A percentile compares a stretch with the other conserved stretches of the same genome.
phyloP scores from a whole-genome alignment of 441 rosid species.

The Syzygium malaccense region DNA sequence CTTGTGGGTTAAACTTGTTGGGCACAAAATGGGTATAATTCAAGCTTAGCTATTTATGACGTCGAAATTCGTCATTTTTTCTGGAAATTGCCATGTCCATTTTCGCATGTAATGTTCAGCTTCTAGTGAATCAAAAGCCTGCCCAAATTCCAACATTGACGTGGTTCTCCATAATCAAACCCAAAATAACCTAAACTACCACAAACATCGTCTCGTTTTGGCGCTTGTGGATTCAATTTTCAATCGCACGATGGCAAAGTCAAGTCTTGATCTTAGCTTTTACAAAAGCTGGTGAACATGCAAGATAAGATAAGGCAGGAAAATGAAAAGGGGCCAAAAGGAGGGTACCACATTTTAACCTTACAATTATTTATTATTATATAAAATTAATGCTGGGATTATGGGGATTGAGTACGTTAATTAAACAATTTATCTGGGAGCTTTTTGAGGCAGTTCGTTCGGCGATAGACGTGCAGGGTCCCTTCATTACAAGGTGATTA shows the following conservation, averaged over 20 bases:
- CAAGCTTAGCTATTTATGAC: not conserved
- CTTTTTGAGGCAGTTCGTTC: constrained; percentile 2
- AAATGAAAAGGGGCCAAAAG: not conserved
- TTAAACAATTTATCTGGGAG: constrained; percentile 3
- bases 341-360: not conserved
- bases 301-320: not conserved
- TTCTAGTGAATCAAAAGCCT: not conserved
- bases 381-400: not conserved
- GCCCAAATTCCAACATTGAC: not conserved
- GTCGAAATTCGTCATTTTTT: not conserved
- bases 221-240: not conserved
- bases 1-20: not conserved
- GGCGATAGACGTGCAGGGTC: not conserved
- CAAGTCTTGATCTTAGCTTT: not conserved
- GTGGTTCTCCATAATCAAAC: not conserved
- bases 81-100: not conserved
- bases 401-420: not conserved
- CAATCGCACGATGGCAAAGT: not conserved
- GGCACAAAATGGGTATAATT: not conserved
- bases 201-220: not conserved
- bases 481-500: constrained; percentile 22
- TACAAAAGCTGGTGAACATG: not conserved
- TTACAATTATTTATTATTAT: not conserved
- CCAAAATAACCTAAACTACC: not conserved
- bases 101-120: not conserved